Evolutionary conservation across 164 flowering plant genomes (phyloP).

Genomic region (Magnolia officinalis): DNA sequence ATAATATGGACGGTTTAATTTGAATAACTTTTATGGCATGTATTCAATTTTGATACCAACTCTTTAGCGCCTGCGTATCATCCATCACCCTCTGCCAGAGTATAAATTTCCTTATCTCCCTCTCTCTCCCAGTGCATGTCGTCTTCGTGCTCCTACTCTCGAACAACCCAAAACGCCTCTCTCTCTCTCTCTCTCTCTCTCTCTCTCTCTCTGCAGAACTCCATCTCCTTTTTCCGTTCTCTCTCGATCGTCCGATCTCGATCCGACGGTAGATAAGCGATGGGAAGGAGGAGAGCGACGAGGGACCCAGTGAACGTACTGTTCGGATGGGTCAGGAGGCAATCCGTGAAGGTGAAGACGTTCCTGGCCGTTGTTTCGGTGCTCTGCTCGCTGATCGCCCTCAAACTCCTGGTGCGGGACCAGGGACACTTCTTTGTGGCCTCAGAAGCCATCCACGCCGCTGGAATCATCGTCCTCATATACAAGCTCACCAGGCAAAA

Average conservation of each 20-base stretch:
- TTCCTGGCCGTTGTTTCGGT: conserved; percentile 29
- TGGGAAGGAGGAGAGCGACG: conserved; percentile 49
- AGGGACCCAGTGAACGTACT: conserved; percentile 35
- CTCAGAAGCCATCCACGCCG: conserved; percentile 54
- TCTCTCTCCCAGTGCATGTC: too few relatives aligned
- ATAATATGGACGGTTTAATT: too few relatives aligned
- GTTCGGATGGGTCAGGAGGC: conserved; percentile 52
- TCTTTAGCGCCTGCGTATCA: too few relatives aligned
- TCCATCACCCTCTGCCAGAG: too few relatives aligned
- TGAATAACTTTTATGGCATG: too few relatives aligned
- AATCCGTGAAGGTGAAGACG: conserved; percentile 53
- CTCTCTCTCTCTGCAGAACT: too few relatives aligned
- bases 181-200: too few relatives aligned
- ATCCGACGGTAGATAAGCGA: conserved; percentile 2
- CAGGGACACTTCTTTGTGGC: conserved; percentile 50
- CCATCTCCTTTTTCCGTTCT: neutral
- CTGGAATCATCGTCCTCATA: conserved; percentile 57
- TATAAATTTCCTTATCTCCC: too few relatives aligned
- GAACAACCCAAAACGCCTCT: too few relatives aligned
- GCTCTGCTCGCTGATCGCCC: conserved; percentile 31
- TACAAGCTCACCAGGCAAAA: conserved; percentile 67
- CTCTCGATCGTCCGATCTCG: neutral
- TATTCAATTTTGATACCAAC: too few relatives aligned
- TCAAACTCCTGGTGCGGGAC: conserved; percentile 35
- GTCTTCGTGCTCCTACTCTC: too few relatives aligned